Percentiles rank a stretch among this genome's conserved stretches.
Conservation (phyloP, 257 asterid genomes). For the Buddleja alternifolia region DNA sequence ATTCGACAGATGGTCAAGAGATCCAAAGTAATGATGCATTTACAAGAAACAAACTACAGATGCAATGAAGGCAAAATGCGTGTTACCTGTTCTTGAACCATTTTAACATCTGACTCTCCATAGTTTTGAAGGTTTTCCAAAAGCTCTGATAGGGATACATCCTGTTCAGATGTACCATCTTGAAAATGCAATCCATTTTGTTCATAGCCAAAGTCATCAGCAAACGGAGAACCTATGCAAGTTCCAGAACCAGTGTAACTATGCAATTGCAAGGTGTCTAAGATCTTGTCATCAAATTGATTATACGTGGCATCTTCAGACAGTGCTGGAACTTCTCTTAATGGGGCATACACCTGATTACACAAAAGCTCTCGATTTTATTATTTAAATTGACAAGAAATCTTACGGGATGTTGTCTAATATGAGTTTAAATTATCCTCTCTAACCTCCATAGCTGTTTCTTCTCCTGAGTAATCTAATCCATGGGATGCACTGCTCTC, state of each 20-base stretch:
- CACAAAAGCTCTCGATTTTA: conserved; percentile 11
- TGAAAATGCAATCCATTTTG: conserved; percentile 54
- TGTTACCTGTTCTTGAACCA: conserved; percentile 38
- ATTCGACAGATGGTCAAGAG: neutral
- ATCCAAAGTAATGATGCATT: conserved; percentile 13
- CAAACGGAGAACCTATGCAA: conserved; percentile 61
- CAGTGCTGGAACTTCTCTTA: conserved; percentile 26
- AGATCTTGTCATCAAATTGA: conserved; percentile 35
- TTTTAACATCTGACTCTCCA: conserved; percentile 26
- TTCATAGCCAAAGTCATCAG: conserved; percentile 68
- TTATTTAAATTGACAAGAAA: neutral
- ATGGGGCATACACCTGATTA: conserved; percentile 45
- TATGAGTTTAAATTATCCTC: conserved; percentile 6
- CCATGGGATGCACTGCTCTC: conserved; percentile 47
- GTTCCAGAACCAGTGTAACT: conserved; percentile 38
- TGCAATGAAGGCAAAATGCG: conserved; percentile 1
- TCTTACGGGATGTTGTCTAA: neutral
- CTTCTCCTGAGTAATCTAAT: conserved; percentile 44
- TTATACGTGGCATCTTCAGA: conserved; percentile 29
- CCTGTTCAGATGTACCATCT: conserved; percentile 77
- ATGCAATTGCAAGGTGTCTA: conserved; percentile 26
- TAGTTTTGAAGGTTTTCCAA: conserved; percentile 56
- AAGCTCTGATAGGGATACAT: conserved; percentile 62
- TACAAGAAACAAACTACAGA: conserved; percentile 9
- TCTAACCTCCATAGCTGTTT: conserved; percentile 45